phyloP scores from a whole-genome alignment of 2,329 filamentous ascomycete genomes.

The Colletotrichum sp. region DNA sequence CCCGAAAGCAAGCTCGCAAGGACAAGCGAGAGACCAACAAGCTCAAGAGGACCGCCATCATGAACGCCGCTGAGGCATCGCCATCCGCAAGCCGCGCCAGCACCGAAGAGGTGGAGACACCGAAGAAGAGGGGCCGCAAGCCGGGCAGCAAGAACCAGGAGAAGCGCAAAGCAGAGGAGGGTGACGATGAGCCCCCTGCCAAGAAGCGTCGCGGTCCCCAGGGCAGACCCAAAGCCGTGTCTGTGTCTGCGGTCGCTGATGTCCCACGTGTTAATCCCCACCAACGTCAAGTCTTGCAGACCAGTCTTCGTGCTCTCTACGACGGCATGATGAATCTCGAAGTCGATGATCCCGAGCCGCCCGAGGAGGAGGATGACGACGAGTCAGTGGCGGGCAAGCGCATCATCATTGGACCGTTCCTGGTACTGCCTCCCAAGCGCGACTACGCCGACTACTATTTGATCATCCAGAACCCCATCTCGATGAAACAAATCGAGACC shows the following conservation, averaged over 20 bases:
- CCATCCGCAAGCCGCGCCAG: constrained; percentile 81
- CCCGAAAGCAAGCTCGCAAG: constrained; percentile 85
- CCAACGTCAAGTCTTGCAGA: constrained; percentile 79
- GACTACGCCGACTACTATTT: constrained; percentile 96
- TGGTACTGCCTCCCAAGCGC: constrained; percentile 87
- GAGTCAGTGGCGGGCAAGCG: constrained; percentile 68
- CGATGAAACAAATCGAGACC: constrained; percentile 92
- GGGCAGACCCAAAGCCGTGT: constrained; percentile 63
- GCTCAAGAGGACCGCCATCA: constrained; percentile 56
- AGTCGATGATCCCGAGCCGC: constrained; percentile 71
- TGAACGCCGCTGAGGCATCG: constrained; percentile 62
- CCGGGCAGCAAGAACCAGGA: constrained; percentile 70
- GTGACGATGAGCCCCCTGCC: constrained; percentile 76
- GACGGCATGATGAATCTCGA: constrained; percentile 85
- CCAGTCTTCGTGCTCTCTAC: constrained; percentile 77
- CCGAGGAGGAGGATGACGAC: constrained; percentile 59
- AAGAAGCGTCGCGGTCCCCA: constrained; percentile 80
- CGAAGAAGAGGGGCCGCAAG: constrained; percentile 87
- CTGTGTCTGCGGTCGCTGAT: constrained; percentile 29
- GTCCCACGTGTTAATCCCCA: constrained; percentile 62
- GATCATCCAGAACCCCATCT: constrained; percentile 90
- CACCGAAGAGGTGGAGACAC: constrained; percentile 76
- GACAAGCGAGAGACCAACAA: constrained; percentile 81
- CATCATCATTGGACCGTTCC: constrained; percentile 90
- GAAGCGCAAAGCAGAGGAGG: constrained; percentile 87